A percentile compares a stretch with the other conserved stretches of the same genome.
phyloP scores from a whole-genome alignment of 352 stramenopile species.

The Elongisporangium anandrum region DNA sequence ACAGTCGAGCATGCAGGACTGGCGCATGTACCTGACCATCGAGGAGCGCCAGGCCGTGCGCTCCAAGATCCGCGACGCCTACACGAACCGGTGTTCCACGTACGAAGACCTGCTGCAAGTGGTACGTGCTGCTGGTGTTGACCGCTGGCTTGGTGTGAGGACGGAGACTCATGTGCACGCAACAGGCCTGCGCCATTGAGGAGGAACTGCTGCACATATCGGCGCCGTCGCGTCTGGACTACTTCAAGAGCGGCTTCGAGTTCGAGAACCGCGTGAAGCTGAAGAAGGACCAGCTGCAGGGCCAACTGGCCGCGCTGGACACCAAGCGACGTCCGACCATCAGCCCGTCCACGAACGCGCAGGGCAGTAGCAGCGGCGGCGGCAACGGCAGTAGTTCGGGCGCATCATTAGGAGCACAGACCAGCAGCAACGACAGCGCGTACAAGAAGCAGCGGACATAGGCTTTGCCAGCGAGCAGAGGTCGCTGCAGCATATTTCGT shows the following conservation, averaged over 20 bases:
- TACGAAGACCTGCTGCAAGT: slow-evolving; percentile 89
- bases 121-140: slow-evolving; percentile 30
- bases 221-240: slow-evolving; percentile 81
- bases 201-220: slow-evolving; percentile 88
- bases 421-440: slow-evolving; percentile 24
- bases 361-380: slow-evolving; percentile 29
- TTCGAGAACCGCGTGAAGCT: slow-evolving; percentile 89
- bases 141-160: not conserved
- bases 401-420: not conserved
- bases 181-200: slow-evolving; percentile 82
- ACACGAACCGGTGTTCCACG: slow-evolving; percentile 76
- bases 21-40: slow-evolving; percentile 89
- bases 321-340: slow-evolving; percentile 60
- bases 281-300: slow-evolving; percentile 87
- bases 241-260: slow-evolving; percentile 90
- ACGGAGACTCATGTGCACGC: not conserved
- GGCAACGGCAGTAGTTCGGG: slow-evolving; percentile 5
- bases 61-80: slow-evolving; percentile 84
- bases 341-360: slow-evolving; percentile 22
- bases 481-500: not conserved
- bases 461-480: not conserved
- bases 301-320: slow-evolving; percentile 74
- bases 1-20: slow-evolving; percentile 81
- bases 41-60: slow-evolving; percentile 86
- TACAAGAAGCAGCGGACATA: slow-evolving; percentile 69